Conservation (phyloP, 1,284 basidiomycete genomes). For the Austroboletus novae-zelandiae region DNA sequence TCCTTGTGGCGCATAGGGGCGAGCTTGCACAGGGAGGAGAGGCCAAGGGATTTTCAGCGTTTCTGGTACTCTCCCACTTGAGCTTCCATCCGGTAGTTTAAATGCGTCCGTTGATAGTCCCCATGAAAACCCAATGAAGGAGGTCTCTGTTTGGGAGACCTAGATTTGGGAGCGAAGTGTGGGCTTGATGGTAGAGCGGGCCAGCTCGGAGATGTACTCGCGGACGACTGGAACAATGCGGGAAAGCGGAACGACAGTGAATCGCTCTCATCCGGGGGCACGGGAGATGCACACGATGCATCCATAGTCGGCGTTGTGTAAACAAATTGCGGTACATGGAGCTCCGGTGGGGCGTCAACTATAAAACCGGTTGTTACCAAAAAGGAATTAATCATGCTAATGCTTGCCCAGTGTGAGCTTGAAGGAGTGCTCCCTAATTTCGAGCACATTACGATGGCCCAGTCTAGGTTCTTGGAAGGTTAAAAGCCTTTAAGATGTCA, state of each 20-base stretch:
- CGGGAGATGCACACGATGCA: constrained; percentile 9
- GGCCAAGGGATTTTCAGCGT: constrained; percentile 15
- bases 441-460: constrained; percentile 54
- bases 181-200: constrained; percentile 43
- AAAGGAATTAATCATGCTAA: constrained; percentile 44
- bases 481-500: constrained; percentile 49
- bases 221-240: constrained; percentile 65
- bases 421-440: constrained; percentile 69
- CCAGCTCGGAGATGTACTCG: constrained; percentile 42
- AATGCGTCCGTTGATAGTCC: constrained; percentile 68
- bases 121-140: constrained; percentile 84
- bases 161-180: constrained; percentile 10
- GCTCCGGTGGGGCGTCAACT: constrained; percentile 44
- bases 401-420: constrained; percentile 50
- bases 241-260: constrained; percentile 71
- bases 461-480: constrained; percentile 62
- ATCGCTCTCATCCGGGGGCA: constrained; percentile 30
- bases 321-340: constrained; percentile 61
- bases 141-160: constrained; percentile 29
- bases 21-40: constrained; percentile 19
- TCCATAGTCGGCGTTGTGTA: constrained; percentile 41
- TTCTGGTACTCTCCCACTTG: constrained; percentile 2
- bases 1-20: constrained; percentile 5
- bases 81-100: constrained; percentile 19
- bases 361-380: constrained; percentile 6